phyloP scores from a whole-genome alignment of 2,329 filamentous ascomycete species.

The Cladophialophora psammophila region DNA sequence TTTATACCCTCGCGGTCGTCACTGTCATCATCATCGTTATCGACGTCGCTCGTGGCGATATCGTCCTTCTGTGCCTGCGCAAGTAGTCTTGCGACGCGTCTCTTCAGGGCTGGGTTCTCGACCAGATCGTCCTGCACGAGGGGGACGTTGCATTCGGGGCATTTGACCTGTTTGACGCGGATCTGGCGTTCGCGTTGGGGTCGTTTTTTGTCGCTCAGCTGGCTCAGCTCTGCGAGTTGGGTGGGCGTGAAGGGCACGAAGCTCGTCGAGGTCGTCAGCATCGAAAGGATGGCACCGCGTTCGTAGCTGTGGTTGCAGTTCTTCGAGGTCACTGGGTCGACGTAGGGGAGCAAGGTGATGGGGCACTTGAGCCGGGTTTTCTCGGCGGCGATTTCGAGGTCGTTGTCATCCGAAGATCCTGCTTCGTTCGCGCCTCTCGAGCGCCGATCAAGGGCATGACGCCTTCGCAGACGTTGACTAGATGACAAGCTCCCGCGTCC shows the following conservation, averaged over 20 bases:
- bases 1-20: slow-evolving; percentile 37
- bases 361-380: slow-evolving; percentile 57
- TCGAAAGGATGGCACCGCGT: slow-evolving; percentile 53
- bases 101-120: slow-evolving; percentile 49
- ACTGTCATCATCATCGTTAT: slow-evolving; percentile 34
- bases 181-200: slow-evolving; percentile 16
- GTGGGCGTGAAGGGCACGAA: slow-evolving; percentile 41
- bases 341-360: slow-evolving; percentile 55
- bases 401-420: slow-evolving; percentile 45
- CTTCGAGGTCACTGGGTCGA: slow-evolving; percentile 55
- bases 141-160: slow-evolving; percentile 51
- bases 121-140: slow-evolving; percentile 49
- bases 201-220: slow-evolving; percentile 6
- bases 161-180: slow-evolving; percentile 43
- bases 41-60: slow-evolving; percentile 33
- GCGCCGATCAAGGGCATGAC: too few relatives aligned
- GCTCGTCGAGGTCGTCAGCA: slow-evolving; percentile 49
- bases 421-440: neutral
- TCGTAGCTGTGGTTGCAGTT: slow-evolving; percentile 61
- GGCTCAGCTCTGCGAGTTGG: slow-evolving; percentile 32
- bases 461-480: slow-evolving; percentile 39
- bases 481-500: slow-evolving; percentile 41
- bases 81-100: slow-evolving; percentile 49
- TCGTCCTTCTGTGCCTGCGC: slow-evolving; percentile 39
- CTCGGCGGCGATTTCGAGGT: slow-evolving; percentile 57